Evolutionary conservation across 192 early-diverging fungal genomes (phyloP), one percentile per base, ranked within the genome.

Genomic region (Funneliformis mosseae): DNA sequence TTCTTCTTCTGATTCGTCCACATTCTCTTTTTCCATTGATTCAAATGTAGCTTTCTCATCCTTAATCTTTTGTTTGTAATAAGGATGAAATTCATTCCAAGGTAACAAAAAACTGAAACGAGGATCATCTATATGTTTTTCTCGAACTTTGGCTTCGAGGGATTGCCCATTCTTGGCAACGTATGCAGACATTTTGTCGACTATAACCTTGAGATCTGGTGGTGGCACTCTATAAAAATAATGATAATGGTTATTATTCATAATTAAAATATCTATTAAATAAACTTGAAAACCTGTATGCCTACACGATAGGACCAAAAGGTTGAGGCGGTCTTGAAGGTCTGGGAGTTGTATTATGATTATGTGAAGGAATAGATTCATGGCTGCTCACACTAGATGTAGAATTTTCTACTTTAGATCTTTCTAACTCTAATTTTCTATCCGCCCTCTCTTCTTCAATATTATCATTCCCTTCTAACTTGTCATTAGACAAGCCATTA

Each of bases 91-190:
- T 12, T 74, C 60, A 73, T 89, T 88, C 87, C 87, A 89, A 23
- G 89, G 89, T 10, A 81, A 69, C 28, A 90, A 66, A 71, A 90
- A 90, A n/a, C 77, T 80, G 73, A 89, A 89, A 38, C 83, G 82
- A 5, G 88, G 85, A 72, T 89, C 85, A 23, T 73, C 81, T 23
- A 79, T 77, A 62, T 88, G 77, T 69, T 86, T 81, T 59, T 78
- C 83, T 27, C 81, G 79, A 45, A 90, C 81, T 80, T 85, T 84
- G 8, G 78, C 50, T 76, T 90, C 89, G 27, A 89, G 80, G 8
- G 61, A 80, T 12, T 61, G 42, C 4, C 85, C 88, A 50, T 82
- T 81, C 21, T 84, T 83, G 16, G 88, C 83, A 18, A 88, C 87
- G 50, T 82, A 84, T 23, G 59, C 43, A 10, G 89, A 84, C 12